Evolutionary conservation across 1,139 yeast species (phyloP).

Genomic region (Yamadazyma friedrichii): DNA sequence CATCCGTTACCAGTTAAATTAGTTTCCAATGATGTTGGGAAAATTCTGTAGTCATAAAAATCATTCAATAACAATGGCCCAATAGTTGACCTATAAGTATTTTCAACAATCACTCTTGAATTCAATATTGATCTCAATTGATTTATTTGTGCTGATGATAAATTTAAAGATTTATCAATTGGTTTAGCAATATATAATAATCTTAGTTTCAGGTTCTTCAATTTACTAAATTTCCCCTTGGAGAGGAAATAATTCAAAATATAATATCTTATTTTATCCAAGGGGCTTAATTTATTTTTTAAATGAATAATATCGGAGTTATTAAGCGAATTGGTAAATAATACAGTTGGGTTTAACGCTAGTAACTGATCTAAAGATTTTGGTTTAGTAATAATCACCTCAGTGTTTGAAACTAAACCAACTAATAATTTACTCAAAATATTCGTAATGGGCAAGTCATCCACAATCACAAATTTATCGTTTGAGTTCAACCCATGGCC

Average conservation of each 20-base stretch:
- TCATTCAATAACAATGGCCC: conserved; percentile 65
- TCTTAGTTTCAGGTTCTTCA: conserved; percentile 25
- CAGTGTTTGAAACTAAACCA: conserved; percentile 26
- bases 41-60: conserved; percentile 58
- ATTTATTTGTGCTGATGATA: conserved; percentile 36
- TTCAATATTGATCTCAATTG: conserved; percentile 46
- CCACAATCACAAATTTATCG: conserved; percentile 43
- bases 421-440: conserved; percentile 30
- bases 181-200: conserved; percentile 38
- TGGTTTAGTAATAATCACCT: conserved; percentile 17
- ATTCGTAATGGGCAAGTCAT: conserved; percentile 22
- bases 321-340: conserved; percentile 19
- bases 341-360: conserved; percentile 21
- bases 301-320: background rate
- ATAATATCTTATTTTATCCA: conserved; percentile 16
- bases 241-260: conserved; percentile 20
- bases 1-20: conserved; percentile 38
- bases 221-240: conserved; percentile 25
- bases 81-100: conserved; percentile 42
- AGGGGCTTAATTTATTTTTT: conserved; percentile 10
- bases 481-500: conserved; percentile 34
- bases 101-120: conserved; percentile 53
- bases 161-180: conserved; percentile 9
- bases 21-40: conserved; percentile 19
- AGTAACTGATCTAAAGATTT: conserved; percentile 13